Base-by-base conservation (phyloP, 2,329 filamentous ascomycete species). In the Coniochaeta sp. region DNA sequence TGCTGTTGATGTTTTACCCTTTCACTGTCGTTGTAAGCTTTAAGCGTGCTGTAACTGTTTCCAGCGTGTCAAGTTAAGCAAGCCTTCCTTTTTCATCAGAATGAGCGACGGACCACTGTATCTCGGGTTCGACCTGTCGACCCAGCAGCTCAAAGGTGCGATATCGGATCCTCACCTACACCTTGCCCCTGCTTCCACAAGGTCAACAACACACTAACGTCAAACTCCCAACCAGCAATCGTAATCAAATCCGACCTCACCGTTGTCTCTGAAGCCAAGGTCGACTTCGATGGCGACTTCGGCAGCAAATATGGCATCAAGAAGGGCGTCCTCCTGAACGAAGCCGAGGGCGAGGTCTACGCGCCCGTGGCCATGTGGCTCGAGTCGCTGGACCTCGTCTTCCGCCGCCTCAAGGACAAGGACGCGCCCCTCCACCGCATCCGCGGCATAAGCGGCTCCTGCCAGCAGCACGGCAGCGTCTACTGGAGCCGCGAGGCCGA, bases 381-480 rank as follows among this genome's bases (percentile, higher is more conserved):
- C 54, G 92, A 97, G 68, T 89, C 92, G 20, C 73, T 97, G 42
- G 91, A 97, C 65, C 81, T 92, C 16, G 90, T 96, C 14, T 78
- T 97, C 52, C 71, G 77, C 47, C 83, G 87, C 14, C 77, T 99
- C 56, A 77, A 81, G 59, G 77, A 83, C 38, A 79, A 83, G 54
- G 83, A 84, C 1, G 79, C 89, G 51, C 86, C 91, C 58, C 86
- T 96, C 61, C 71, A 77, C 50, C 81, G 81, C 49, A 83, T 99
- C 57, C 83, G 81, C 63, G 92, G 89, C 27, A 79, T 99, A 60
- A 92, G 89, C 62, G 94, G 91, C 56, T 91, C 92, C 14, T 91
- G 94, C 51, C 95, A 97, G 79, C 94, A 99, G 75, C 94, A 97
- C 69, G 94, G 94, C 30, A 97, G 92, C 66, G 91, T 97, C 26